Conservation (phyloP, 352 stramenopile species). For the Saprolegnia parasitica region DNA sequence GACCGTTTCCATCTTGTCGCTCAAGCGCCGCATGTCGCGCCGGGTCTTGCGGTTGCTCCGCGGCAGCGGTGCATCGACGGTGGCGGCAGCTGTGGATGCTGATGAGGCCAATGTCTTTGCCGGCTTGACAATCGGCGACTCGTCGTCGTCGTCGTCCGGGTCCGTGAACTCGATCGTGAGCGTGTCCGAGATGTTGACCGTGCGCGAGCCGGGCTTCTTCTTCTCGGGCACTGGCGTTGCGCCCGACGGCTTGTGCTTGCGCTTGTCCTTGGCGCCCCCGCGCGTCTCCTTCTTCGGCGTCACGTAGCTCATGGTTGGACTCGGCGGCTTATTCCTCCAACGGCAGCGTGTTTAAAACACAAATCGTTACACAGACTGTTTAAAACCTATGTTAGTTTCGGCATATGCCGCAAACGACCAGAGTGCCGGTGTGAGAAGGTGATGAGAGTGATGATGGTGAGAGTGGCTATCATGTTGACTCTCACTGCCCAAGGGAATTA, state of each 20-base stretch:
- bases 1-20: slow-evolving; percentile 13
- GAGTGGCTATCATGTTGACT: too few species aligned
- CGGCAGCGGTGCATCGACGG: neutral
- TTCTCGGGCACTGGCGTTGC: slow-evolving; percentile 17
- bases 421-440: too few species aligned
- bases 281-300: slow-evolving; percentile 11
- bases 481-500: too few species aligned
- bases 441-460: too few species aligned
- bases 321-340: neutral
- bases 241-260: slow-evolving; percentile 23
- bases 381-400: neutral
- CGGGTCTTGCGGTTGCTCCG: slow-evolving; percentile 1
- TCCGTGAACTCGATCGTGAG: slow-evolving; percentile 13
- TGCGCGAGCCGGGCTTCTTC: slow-evolving; percentile 18
- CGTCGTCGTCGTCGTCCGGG: slow-evolving; percentile 4
- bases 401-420: neutral
- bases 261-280: slow-evolving; percentile 17
- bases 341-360: neutral
- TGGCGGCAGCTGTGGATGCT: neutral
- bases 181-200: neutral
- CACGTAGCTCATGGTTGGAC: slow-evolving; percentile 10
- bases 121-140: neutral
- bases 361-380: neutral
- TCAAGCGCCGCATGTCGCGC: slow-evolving; percentile 12
- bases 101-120: neutral